Evolutionary conservation across 192 early-diverging fungal species (phyloP).

Genomic region (Phycomyces nitens): DNA sequence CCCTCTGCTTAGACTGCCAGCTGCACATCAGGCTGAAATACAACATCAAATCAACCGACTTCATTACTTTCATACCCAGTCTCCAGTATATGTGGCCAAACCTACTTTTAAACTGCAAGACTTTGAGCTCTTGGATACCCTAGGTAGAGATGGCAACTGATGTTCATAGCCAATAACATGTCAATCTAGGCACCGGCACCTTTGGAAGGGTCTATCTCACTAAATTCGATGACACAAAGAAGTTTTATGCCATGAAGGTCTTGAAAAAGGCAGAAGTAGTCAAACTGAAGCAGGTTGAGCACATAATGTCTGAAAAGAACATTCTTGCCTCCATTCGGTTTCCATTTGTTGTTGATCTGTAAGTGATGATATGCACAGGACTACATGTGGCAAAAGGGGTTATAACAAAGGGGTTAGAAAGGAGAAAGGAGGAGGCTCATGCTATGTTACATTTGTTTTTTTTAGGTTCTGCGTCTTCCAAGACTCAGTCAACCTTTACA

Average conservation of each 20-base stretch:
- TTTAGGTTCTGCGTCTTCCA: conserved; percentile 83
- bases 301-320: conserved; percentile 90
- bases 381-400: not conserved
- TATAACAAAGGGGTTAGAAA: conserved; percentile 35
- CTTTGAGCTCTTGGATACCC: conserved; percentile 50
- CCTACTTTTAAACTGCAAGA: conserved; percentile 42
- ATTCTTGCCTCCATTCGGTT: conserved; percentile 80
- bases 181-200: conserved; percentile 78
- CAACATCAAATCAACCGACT: conserved; percentile 20
- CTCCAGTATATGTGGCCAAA: conserved; percentile 34
- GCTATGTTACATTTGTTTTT: not conserved
- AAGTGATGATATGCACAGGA: conserved; percentile 37
- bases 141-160: conserved; percentile 2
- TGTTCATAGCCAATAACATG: too few relatives aligned
- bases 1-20: too few relatives aligned
- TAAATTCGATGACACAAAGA: conserved; percentile 63
- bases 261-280: conserved; percentile 90
- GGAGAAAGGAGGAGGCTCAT: conserved; percentile 20
- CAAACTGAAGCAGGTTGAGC: conserved; percentile 91
- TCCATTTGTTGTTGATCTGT: conserved; percentile 87
- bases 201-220: conserved; percentile 95
- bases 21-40: too few relatives aligned
- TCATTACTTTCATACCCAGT: conserved; percentile 28
- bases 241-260: conserved; percentile 94
- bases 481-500: conserved; percentile 75